Evolutionary conservation across 768 basidiomycete species (phyloP).

Genomic region (Hericium rajendrae): DNA sequence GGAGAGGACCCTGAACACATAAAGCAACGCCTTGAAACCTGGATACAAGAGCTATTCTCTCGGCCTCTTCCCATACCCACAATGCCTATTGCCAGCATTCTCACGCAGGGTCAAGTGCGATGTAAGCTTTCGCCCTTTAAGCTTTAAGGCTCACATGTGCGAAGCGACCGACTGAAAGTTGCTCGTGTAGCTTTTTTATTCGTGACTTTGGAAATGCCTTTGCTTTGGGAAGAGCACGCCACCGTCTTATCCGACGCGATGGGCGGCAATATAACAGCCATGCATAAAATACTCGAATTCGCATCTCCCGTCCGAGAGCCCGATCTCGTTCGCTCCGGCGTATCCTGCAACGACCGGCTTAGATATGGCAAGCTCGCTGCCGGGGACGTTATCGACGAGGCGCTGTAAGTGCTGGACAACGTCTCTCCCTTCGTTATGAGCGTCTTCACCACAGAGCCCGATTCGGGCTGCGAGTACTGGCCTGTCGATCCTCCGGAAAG

Average conservation of each 20-base stretch:
- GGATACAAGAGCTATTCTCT: constrained; percentile 16
- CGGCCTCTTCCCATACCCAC: constrained; percentile 19
- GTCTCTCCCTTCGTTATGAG: constrained; percentile 14
- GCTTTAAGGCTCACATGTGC: no score
- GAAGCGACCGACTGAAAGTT: not conserved
- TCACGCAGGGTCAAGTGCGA: not conserved
- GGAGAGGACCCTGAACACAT: constrained; percentile 13
- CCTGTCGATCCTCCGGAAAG: constrained; percentile 7
- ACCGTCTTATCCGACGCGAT: not conserved
- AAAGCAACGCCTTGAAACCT: constrained; percentile 14
- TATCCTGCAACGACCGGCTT: constrained; percentile 22
- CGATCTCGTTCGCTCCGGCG: constrained; percentile 19
- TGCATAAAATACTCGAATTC: not conserved
- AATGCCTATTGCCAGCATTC: constrained; percentile 1
- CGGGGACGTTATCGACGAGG: constrained; percentile 18
- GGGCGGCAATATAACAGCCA: not conserved
- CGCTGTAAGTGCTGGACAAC: constrained; percentile 13
- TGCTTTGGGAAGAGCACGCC: not conserved
- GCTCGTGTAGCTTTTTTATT: not conserved
- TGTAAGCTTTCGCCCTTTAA: not conserved
- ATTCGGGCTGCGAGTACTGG: constrained; percentile 11
- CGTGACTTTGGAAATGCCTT: not conserved
- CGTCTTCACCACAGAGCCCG: constrained; percentile 16
- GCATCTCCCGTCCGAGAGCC: constrained; percentile 8
- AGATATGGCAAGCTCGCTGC: constrained; percentile 13